phyloP scores from a whole-genome alignment of 345 rosid species.

The Chamaenerion angustifolium region DNA sequence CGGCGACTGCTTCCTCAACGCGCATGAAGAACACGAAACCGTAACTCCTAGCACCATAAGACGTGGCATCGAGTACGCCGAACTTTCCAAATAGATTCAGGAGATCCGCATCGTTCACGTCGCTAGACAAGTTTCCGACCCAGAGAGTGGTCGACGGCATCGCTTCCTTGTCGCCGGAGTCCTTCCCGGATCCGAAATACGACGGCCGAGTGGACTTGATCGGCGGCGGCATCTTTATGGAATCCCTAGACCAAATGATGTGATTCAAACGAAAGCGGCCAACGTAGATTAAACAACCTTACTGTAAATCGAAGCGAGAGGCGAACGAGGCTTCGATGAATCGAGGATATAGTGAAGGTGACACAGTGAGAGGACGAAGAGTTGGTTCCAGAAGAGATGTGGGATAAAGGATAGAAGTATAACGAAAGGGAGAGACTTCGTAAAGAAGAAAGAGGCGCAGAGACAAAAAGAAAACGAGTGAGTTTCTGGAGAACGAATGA shows the following conservation, averaged over 20 bases:
- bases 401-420: neutral
- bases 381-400: neutral
- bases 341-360: no score
- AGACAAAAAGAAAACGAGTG: neutral
- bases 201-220: conserved; percentile 16
- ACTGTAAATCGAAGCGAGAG: no score
- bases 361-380: neutral
- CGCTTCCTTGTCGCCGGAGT: conserved; percentile 20
- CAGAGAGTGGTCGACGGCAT: conserved; percentile 63
- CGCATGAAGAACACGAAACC: conserved; percentile 69
- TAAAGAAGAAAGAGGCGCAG: neutral
- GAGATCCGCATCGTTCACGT: conserved; percentile 57
- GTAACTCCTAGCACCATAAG: conserved; percentile 54
- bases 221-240: conserved; percentile 22
- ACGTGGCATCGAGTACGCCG: conserved; percentile 61
- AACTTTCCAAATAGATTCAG: conserved; percentile 39
- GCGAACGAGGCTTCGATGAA: no score
- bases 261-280: no score
- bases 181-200: conserved; percentile 10
- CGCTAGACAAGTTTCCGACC: conserved; percentile 60
- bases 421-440: neutral
- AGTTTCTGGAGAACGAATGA: no score
- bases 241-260: no score
- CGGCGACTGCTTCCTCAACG: conserved; percentile 70
- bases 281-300: no score